Evolutionary conservation across 345 rosid genomes (phyloP).

Genomic region (Carallia pectinifolia): DNA sequence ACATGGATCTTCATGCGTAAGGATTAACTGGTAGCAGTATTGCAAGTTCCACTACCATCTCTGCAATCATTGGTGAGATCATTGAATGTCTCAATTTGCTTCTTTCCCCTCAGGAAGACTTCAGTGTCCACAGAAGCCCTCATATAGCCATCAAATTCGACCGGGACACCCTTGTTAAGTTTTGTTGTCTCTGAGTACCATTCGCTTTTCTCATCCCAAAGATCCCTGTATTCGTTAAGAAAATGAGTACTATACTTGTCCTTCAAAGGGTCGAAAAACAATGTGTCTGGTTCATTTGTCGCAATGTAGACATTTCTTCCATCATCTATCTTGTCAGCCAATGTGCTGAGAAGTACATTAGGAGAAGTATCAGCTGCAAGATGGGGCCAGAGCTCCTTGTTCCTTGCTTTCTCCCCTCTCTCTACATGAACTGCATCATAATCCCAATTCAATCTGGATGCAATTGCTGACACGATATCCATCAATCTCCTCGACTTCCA

Average conservation of each 20-base stretch:
- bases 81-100: conserved; percentile 88
- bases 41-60: conserved; percentile 83
- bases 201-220: conserved; percentile 82
- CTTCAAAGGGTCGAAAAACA: conserved; percentile 73
- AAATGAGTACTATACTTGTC: conserved; percentile 82
- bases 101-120: conserved; percentile 92
- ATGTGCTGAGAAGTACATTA: conserved; percentile 53
- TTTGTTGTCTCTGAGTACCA: conserved; percentile 84
- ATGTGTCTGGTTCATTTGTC: conserved; percentile 67
- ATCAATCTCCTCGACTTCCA: conserved; percentile 91
- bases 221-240: conserved; percentile 76
- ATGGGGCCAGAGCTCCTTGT: conserved; percentile 84
- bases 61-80: conserved; percentile 90
- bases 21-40: conserved; percentile 51
- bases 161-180: conserved; percentile 78
- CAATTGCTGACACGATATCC: conserved; percentile 78
- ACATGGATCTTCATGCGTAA: conserved; percentile 5
- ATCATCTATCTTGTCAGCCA: conserved; percentile 67
- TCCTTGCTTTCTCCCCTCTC: conserved; percentile 82
- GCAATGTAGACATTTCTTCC: conserved; percentile 81
- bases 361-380: conserved; percentile 77
- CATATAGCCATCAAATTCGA: conserved; percentile 94
- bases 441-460: conserved; percentile 84
- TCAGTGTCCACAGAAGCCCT: conserved; percentile 82
- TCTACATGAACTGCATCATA: conserved; percentile 80